Evolutionary conservation across 2,329 filamentous ascomycete genomes (phyloP), one percentile per base, ranked within the genome.

Genomic region (Aspergillus pseudoglaucus): DNA sequence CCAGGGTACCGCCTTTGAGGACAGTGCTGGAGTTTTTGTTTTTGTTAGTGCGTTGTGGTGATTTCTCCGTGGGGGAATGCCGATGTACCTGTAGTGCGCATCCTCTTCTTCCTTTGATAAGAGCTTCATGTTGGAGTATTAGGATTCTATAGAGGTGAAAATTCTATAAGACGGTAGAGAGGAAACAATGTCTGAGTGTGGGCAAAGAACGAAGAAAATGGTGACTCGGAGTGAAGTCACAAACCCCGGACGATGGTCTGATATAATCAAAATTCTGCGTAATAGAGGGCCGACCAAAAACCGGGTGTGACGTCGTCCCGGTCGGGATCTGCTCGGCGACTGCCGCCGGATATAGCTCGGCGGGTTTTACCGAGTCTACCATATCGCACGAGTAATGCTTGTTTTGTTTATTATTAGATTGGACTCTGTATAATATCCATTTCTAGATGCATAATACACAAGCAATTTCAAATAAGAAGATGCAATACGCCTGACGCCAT

Each of bases 91-190:
- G 80, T 94, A 95, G 79, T 96, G 90, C 46, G 81, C 87, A 51
- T 77, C 69, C 74, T 96, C 90, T 75, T 96, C 88, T 81, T 96
- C 89, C 68, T 91, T 89, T 61, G 87, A 94, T 67, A 97, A 80
- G 65, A 97, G 77, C 85, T 96, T 97, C 93, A 97, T 98, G 54
- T 44, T 77, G 70, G 59, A 17, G 33, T 47, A 35, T 46, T 23
- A 35, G 32, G 18, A 4, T 10, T 12, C n/a, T 41, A 17, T 41
- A 23, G 6, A 41, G 12, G 38, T 18, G 14, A 41, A 20, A 8
- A 12, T 20, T 12, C 18, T 14, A 27, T 30, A 15, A 27, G 25
- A 27, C 17, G 22, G 7, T 22, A 18, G 15, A 14, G 18, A n/a
- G 3, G 18, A 38, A 12, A 18, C 10, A 9, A 27, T 42, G 8